Conservation (phyloP, 148 eudicot species). For the Vaccinium vitisidaea region DNA sequence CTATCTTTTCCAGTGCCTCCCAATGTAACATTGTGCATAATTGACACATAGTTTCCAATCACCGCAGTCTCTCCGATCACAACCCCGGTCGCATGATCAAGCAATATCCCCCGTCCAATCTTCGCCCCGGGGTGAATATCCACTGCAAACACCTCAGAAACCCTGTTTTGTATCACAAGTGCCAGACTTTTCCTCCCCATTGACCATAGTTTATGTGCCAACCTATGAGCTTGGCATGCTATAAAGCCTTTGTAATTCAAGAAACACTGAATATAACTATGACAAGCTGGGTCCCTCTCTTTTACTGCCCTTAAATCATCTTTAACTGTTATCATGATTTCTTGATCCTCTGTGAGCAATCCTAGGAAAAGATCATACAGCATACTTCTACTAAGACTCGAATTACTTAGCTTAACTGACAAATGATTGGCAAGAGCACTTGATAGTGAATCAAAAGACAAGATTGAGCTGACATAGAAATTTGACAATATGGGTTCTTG, state of each 20-base stretch:
- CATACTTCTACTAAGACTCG: slow-evolving; percentile 32
- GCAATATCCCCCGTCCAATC: slow-evolving; percentile 65
- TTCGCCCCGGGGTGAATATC: slow-evolving; percentile 84
- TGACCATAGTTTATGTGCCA: slow-evolving; percentile 61
- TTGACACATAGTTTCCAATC: slow-evolving; percentile 71
- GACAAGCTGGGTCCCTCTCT: slow-evolving; percentile 81
- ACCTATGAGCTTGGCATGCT: slow-evolving; percentile 66
- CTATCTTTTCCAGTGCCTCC: slow-evolving; percentile 74
- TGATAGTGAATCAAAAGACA: slow-evolving; percentile 48
- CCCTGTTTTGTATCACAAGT: slow-evolving; percentile 56
- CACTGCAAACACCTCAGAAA: slow-evolving; percentile 69
- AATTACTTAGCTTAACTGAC: slow-evolving; percentile 43
- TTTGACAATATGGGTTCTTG: slow-evolving; percentile 65
- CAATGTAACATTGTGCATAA: slow-evolving; percentile 75
- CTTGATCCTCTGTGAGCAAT: slow-evolving; percentile 35
- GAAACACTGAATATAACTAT: slow-evolving; percentile 68
- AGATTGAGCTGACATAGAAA: slow-evolving; percentile 48
- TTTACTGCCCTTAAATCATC: slow-evolving; percentile 60
- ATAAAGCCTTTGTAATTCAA: slow-evolving; percentile 72
- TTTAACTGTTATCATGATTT: slow-evolving; percentile 37
- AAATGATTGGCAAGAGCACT: slow-evolving; percentile 59
- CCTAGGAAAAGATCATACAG: slow-evolving; percentile 50
- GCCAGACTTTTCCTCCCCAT: slow-evolving; percentile 57
- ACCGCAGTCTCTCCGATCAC: slow-evolving; percentile 83
- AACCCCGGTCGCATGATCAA: slow-evolving; percentile 81